A percentile compares a stretch with the other conserved stretches of the same genome.
Conservation (phyloP, 352 stramenopile species). For the Phytophthora sp. region DNA sequence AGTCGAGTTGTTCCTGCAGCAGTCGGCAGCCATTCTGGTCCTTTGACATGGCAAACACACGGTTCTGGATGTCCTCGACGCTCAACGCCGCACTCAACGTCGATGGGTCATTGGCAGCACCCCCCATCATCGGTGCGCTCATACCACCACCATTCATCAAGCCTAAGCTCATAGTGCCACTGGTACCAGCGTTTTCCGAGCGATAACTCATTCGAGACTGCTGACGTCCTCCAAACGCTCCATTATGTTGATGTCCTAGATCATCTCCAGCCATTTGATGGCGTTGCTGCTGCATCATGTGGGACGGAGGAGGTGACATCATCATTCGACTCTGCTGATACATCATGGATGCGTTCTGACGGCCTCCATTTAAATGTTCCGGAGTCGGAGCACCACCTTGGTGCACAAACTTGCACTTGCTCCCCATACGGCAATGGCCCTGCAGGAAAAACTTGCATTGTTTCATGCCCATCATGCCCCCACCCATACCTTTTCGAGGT, state of each 20-base stretch:
- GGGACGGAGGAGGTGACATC: slow-evolving; percentile 38
- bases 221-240: slow-evolving; percentile 31
- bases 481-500: slow-evolving; percentile 48
- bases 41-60: slow-evolving; percentile 91
- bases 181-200: slow-evolving; percentile 27
- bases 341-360: slow-evolving; percentile 36
- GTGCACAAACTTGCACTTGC: slow-evolving; percentile 88
- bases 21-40: slow-evolving; percentile 98
- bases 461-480: slow-evolving; percentile 62
- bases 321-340: slow-evolving; percentile 45
- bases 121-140: slow-evolving; percentile 39
- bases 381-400: slow-evolving; percentile 35
- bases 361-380: slow-evolving; percentile 33
- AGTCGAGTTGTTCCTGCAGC: slow-evolving; percentile 96
- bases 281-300: slow-evolving; percentile 47
- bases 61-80: slow-evolving; percentile 77
- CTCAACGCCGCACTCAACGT: slow-evolving; percentile 55
- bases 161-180: slow-evolving; percentile 26
- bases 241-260: slow-evolving; percentile 30
- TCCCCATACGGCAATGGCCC: slow-evolving; percentile 85
- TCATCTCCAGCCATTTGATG: slow-evolving; percentile 41
- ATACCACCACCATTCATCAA: slow-evolving; percentile 36
- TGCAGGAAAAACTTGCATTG: slow-evolving; percentile 88
- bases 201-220: slow-evolving; percentile 39
- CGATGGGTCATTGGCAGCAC: slow-evolving; percentile 26